Percentiles rank a stretch among this genome's conserved stretches.
phyloP scores from a whole-genome alignment of 2,329 filamentous ascomycete species.

The Didymella pinodella region DNA sequence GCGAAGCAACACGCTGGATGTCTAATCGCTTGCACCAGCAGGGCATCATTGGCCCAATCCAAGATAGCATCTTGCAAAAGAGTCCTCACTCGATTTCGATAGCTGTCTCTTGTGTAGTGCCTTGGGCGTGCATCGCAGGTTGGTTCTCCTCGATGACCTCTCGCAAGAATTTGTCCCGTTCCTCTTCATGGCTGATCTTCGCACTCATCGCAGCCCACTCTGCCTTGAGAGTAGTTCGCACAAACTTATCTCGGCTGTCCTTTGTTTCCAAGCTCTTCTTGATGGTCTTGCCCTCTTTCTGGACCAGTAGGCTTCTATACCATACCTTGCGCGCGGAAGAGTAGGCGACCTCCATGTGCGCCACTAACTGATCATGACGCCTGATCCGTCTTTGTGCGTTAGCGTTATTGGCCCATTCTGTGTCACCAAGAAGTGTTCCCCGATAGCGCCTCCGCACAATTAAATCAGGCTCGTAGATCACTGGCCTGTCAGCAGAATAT shows the following conservation, averaged over 20 bases:
- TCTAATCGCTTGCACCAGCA: not conserved
- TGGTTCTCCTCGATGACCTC: not conserved
- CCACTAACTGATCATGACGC: conserved; percentile 32
- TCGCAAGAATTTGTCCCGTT: not conserved
- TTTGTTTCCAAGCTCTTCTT: conserved; percentile 28
- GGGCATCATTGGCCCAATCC: too few relatives aligned
- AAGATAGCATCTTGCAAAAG: not conserved
- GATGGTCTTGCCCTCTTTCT: conserved; percentile 7
- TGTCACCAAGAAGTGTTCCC: conserved; percentile 21
- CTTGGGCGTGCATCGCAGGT: not conserved
- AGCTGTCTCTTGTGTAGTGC: not conserved
- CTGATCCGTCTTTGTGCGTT: conserved; percentile 26
- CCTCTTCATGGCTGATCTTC: conserved; percentile 6
- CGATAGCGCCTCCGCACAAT: conserved; percentile 32
- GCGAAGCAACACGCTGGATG: not conserved
- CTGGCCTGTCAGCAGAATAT: conserved; percentile 4
- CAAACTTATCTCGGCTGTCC: conserved; percentile 31
- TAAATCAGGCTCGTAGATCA: conserved; percentile 39
- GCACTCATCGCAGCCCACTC: conserved; percentile 32
- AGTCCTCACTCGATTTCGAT: conserved; percentile 7
- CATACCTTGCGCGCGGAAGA: conserved; percentile 1
- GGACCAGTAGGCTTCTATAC: conserved; percentile 3
- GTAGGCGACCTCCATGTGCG: conserved; percentile 27
- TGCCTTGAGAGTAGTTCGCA: conserved; percentile 24
- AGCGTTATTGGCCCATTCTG: not conserved